Evolutionary conservation across 73 alveolate genomes (phyloP).

Genomic region (Uronychia binucleata): DNA sequence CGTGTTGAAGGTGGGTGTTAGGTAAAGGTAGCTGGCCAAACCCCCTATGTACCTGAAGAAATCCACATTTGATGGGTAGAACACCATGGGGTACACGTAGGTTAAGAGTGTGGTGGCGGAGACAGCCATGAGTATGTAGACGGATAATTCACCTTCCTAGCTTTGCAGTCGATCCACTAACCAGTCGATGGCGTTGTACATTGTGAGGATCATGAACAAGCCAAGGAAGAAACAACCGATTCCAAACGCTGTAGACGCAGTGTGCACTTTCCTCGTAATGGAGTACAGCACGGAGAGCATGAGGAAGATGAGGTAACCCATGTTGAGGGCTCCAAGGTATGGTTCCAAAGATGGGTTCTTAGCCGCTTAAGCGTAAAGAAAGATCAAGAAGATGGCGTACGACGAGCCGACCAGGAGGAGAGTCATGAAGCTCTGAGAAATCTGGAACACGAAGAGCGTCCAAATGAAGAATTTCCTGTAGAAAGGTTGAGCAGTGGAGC

Average conservation of each 20-base stretch:
- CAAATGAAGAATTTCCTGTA: slow-evolving; percentile 15
- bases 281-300: background rate
- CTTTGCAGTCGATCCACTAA: background rate
- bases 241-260: background rate
- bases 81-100: slow-evolving; percentile 5
- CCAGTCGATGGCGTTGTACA: background rate
- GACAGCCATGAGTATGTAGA: background rate
- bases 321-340: slow-evolving; percentile 2
- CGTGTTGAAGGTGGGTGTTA: slow-evolving; percentile 67
- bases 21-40: slow-evolving; percentile 17
- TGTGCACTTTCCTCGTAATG: background rate
- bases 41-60: slow-evolving; percentile 32
- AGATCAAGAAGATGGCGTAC: slow-evolving; percentile 35
- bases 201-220: background rate
- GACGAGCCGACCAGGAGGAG: slow-evolving; percentile 43
- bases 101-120: background rate
- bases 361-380: background rate
- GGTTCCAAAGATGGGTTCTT: background rate
- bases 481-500: slow-evolving; percentile 15
- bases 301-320: background rate
- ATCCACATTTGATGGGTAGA: background rate
- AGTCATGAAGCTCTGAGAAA: background rate
- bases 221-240: background rate
- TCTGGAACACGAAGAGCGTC: slow-evolving; percentile 18
- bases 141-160: background rate